Percentiles rank a stretch among this genome's conserved stretches.
phyloP scores from a whole-genome alignment of 208 protist species.

The Lotmaria passim region DNA sequence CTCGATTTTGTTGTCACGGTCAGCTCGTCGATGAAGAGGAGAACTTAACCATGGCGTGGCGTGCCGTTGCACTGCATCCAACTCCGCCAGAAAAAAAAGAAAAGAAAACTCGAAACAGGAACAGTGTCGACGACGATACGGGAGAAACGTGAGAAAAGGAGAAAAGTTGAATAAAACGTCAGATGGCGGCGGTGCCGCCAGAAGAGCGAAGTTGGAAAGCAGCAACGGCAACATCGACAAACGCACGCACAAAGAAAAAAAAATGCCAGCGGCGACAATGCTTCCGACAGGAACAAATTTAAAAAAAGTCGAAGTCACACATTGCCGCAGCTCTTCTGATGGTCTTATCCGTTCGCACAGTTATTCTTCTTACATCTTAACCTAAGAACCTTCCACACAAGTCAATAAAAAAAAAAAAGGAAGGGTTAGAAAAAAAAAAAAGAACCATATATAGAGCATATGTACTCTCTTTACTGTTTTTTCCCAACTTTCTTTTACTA shows the following conservation, averaged over 20 bases:
- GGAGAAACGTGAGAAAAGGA: background rate
- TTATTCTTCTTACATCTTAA: background rate
- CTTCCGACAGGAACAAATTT: background rate
- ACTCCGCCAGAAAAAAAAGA: conserved; percentile 3
- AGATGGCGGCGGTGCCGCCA: background rate
- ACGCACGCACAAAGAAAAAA: too few species aligned
- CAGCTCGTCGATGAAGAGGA: background rate
- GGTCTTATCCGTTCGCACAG: background rate
- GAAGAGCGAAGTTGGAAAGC: conserved; percentile 20
- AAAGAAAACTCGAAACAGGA: background rate
- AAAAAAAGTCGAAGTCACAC: background rate
- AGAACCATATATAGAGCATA: too few species aligned
- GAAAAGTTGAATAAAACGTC: conserved; percentile 19
- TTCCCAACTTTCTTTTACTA: background rate
- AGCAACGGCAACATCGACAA: conserved; percentile 14
- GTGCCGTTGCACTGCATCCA: conserved; percentile 2
- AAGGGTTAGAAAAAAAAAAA: background rate
- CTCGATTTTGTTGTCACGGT: background rate
- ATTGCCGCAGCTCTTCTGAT: conserved; percentile 5
- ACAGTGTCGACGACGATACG: background rate
- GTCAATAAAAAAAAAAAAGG: conserved; percentile 13
- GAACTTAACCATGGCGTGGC: too few species aligned
- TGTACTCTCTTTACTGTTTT: background rate
- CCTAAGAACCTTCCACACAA: background rate
- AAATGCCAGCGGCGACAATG: too few species aligned